A percentile compares a stretch with the other conserved stretches of the same genome.
These are phyloP conservation scores for Diaporthe humulicola DNA, from an alignment of 2,329 filamentous ascomycete genomes.

Conservation along the genomic window DNA sequence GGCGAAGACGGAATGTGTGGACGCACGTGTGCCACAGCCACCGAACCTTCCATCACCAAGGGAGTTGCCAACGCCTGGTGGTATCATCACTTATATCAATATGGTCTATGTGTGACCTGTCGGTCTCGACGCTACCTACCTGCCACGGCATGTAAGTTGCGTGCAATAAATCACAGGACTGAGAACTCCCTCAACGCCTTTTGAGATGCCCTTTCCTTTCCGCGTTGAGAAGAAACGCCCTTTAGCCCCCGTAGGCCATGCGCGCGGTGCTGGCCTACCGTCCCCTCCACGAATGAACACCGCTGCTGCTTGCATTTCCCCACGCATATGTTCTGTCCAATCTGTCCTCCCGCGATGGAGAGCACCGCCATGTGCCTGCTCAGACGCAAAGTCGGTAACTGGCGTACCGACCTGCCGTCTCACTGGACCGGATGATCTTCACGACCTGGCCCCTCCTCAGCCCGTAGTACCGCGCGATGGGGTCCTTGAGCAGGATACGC, in stretches of 20 bases:
- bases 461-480: constrained; percentile 92
- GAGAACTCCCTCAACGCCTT: constrained; percentile 37
- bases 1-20: too few species aligned
- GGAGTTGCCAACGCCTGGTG: not conserved
- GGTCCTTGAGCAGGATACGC: constrained; percentile 90
- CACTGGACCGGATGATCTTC: constrained; percentile 96
- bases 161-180: constrained; percentile 25
- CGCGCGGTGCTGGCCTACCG: not conserved
- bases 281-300: not conserved
- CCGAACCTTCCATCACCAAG: not conserved
- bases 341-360: not conserved
- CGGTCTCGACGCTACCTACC: constrained; percentile 13
- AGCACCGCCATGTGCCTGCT: constrained; percentile 36
- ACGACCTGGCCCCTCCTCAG: constrained; percentile 93
- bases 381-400: constrained; percentile 85
- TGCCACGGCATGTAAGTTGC: constrained; percentile 7
- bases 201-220: constrained; percentile 36
- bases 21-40: not conserved
- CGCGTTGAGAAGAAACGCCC: constrained; percentile 34
- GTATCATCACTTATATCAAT: constrained; percentile 8
- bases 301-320: not conserved
- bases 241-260: constrained; percentile 1
- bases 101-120: constrained; percentile 15
- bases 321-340: not conserved
- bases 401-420: constrained; percentile 96